phyloP scores from a whole-genome alignment of 441 rosid genomes.

The Raphanus hybrid region DNA sequence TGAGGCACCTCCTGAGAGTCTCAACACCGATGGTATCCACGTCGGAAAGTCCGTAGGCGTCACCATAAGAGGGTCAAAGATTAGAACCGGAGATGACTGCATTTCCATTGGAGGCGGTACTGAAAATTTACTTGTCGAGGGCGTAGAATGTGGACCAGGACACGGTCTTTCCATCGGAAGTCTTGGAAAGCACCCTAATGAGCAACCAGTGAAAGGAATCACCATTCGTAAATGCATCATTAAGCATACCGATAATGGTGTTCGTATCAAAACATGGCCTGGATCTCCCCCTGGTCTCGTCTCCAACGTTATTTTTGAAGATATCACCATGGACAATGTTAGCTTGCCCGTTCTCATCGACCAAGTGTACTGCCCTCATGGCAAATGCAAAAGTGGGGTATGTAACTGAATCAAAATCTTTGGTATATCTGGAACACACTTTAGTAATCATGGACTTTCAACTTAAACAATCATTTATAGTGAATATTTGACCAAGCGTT shows the following conservation, averaged over 20 bases:
- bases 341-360: slow-evolving; percentile 49
- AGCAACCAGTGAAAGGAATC: slow-evolving; percentile 48
- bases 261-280: slow-evolving; percentile 69
- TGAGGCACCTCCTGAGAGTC: slow-evolving; percentile 51
- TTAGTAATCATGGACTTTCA: neutral
- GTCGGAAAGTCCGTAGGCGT: slow-evolving; percentile 47
- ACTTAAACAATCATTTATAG: neutral
- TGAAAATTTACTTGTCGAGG: slow-evolving; percentile 38
- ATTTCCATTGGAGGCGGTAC: slow-evolving; percentile 57
- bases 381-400: slow-evolving; percentile 35
- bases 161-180: slow-evolving; percentile 66
- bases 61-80: slow-evolving; percentile 6
- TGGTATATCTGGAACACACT: neutral
- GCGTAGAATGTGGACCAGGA: slow-evolving; percentile 55
- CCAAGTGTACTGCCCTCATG: slow-evolving; percentile 51
- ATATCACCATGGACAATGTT: slow-evolving; percentile 46
- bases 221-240: slow-evolving; percentile 43
- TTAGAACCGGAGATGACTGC: slow-evolving; percentile 53
- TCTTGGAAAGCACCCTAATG: slow-evolving; percentile 48
- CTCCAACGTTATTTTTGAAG: slow-evolving; percentile 49
- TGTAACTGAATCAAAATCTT: slow-evolving; percentile 1
- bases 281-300: slow-evolving; percentile 36
- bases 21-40: slow-evolving; percentile 65
- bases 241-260: slow-evolving; percentile 46
- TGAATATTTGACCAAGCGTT: neutral